Percentiles rank a stretch among this genome's conserved stretches.
Conservation (phyloP, 148 eudicot genomes). For the Rhododendron ferrugineum region DNA sequence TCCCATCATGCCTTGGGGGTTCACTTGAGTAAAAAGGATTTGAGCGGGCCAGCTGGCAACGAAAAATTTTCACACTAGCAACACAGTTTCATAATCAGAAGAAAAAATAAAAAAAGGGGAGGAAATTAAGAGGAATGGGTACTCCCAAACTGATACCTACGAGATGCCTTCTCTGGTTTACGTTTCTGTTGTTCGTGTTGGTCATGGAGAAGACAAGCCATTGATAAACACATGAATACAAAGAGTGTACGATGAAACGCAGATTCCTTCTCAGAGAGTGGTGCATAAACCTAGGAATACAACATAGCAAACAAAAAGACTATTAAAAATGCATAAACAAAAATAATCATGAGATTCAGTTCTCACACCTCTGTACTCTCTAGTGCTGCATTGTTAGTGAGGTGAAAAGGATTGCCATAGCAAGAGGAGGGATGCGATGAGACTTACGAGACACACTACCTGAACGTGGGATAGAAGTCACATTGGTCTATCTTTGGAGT, state of each 20-base stretch:
- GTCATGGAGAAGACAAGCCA: slow-evolving; percentile 71
- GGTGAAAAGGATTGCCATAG: not conserved
- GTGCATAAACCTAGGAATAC: slow-evolving; percentile 60
- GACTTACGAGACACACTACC: not conserved
- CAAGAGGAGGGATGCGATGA: not conserved
- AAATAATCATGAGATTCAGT: not conserved
- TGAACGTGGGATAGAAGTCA: not conserved
- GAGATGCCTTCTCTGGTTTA: slow-evolving; percentile 40
- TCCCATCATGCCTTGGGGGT: slow-evolving; percentile 55
- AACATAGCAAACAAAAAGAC: not conserved
- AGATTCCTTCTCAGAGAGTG: slow-evolving; percentile 50
- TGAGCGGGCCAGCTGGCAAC: slow-evolving; percentile 56
- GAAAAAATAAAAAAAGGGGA: slow-evolving; percentile 10
- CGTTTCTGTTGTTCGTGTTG: slow-evolving; percentile 90
- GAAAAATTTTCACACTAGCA: slow-evolving; percentile 72
- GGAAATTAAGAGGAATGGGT: not conserved
- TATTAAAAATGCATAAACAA: slow-evolving; percentile 1
- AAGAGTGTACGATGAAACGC: slow-evolving; percentile 71
- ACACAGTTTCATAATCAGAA: slow-evolving; percentile 11
- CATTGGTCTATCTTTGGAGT: not conserved
- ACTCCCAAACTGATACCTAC: slow-evolving; percentile 46
- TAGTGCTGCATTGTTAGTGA: not conserved
- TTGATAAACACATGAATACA: slow-evolving; percentile 80
- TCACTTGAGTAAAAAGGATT: slow-evolving; percentile 67
- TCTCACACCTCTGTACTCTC: not conserved